phyloP scores from a whole-genome alignment of 2,329 filamentous ascomycete species.

The Cladorrhinum sp. region DNA sequence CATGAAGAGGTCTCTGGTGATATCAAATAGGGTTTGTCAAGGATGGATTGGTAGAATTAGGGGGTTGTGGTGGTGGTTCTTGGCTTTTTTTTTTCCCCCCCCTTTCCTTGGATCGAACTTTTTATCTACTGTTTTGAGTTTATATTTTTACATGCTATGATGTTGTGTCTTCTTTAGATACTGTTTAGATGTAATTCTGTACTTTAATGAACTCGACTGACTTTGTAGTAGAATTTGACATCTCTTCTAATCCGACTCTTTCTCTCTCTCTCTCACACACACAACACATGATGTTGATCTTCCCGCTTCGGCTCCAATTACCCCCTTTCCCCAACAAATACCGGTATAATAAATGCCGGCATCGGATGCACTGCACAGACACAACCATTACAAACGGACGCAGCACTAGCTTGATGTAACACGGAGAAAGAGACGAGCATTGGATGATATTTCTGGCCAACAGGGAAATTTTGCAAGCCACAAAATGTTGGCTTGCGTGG shows the following conservation, averaged over 20 bases:
- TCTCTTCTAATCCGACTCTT: too few species aligned
- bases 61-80: neutral
- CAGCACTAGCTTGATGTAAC: neutral
- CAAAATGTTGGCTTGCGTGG: too few species aligned
- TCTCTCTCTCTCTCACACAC: too few species aligned
- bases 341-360: neutral
- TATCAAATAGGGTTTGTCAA: slow-evolving; percentile 1
- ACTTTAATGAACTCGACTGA: too few species aligned
- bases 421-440: neutral
- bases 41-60: neutral
- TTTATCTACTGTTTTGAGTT: neutral
- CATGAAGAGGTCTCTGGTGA: neutral
- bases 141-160: neutral
- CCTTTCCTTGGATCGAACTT: neutral
- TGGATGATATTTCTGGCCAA: neutral
- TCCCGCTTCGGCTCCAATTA: neutral
- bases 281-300: neutral
- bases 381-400: neutral
- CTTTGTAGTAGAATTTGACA: too few species aligned
- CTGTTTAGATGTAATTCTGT: neutral
- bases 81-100: neutral
- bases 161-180: neutral
- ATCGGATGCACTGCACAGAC: neutral
- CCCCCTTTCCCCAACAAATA: neutral
- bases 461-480: neutral